Conservation (phyloP, 129 eudicot species). For the Centella asiatica region DNA sequence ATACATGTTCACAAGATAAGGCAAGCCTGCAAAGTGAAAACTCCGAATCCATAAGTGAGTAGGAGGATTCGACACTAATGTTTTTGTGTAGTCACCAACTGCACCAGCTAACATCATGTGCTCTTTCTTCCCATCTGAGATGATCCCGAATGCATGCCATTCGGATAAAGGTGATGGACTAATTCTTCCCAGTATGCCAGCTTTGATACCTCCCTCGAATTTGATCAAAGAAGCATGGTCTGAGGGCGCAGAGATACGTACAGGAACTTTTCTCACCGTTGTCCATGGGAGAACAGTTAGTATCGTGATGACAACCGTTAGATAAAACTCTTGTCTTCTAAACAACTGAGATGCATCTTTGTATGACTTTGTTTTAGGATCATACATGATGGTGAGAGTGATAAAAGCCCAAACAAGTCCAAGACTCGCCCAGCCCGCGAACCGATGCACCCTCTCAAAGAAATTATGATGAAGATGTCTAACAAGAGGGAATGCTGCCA, state of each 20-base stretch:
- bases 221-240: constrained; percentile 66
- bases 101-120: constrained; percentile 91
- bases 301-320: constrained; percentile 38
- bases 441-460: constrained; percentile 61
- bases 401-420: constrained; percentile 56
- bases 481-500: constrained; percentile 64
- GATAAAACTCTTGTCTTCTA: constrained; percentile 52
- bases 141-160: constrained; percentile 79
- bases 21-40: constrained; percentile 68
- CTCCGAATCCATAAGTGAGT: constrained; percentile 65
- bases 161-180: constrained; percentile 76
- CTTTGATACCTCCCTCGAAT: constrained; percentile 58
- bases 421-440: constrained; percentile 56
- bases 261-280: constrained; percentile 52
- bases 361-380: constrained; percentile 40
- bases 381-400: constrained; percentile 36
- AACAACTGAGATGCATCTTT: constrained; percentile 20
- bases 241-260: constrained; percentile 48
- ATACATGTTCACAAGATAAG: constrained; percentile 69
- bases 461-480: constrained; percentile 76
- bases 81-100: constrained; percentile 66
- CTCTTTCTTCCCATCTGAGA: constrained; percentile 49
- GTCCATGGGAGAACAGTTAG: constrained; percentile 58
- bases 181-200: constrained; percentile 63
- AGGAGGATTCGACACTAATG: constrained; percentile 56